Evolutionary conservation across 2,329 filamentous ascomycete species (phyloP), one percentile per base, ranked within the genome.

Genomic region (Hypoxylon sp.): DNA sequence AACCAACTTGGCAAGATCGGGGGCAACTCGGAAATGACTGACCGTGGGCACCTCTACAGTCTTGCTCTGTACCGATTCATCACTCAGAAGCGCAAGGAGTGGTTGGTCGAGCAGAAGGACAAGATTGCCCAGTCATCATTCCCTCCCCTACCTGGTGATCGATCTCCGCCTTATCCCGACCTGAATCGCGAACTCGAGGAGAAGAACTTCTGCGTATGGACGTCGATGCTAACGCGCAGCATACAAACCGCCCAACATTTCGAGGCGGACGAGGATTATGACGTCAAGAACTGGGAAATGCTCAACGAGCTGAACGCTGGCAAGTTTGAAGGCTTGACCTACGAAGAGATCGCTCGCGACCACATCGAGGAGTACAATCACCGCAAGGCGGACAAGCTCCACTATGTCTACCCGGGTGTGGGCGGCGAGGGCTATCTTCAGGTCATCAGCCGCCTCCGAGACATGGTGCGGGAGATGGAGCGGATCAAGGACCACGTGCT

Each of bases 161-260:
- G 90, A 64, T 98, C 95, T 0, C 95, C 95, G 3, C 95, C 95
- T 0, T 98, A 99, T 70, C 95, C 95, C 0, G 91, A 97, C 71
- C 88, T 88, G 66, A 83, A 86, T 60, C 82, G 82, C 46, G 87
- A 88, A 45, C 78, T 87, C 24, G 85, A 89, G 24, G 84, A 90
- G 69, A 96, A 97, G 79, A 92, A 92, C 72, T 98, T 97, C 72
- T 99, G 95, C 74, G 91, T 99, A 13, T 99, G 95, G 95, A 97
- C 94, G 0, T 96, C 91, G 2, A 98, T 98, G 94, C 84, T 99
- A 62, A 89, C 90, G 72, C 90, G 95, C 63, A 92, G 91, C 58
- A 88, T 95, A 47, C 87, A 97, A 71, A 96, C 93, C 0, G 92
- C 90, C 0, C 87, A 95, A 63, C 89, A 90, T 73, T 99, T 98